phyloP scores from a whole-genome alignment of 176 grass and related monocot genomes.

The Elaeis guineensis region DNA sequence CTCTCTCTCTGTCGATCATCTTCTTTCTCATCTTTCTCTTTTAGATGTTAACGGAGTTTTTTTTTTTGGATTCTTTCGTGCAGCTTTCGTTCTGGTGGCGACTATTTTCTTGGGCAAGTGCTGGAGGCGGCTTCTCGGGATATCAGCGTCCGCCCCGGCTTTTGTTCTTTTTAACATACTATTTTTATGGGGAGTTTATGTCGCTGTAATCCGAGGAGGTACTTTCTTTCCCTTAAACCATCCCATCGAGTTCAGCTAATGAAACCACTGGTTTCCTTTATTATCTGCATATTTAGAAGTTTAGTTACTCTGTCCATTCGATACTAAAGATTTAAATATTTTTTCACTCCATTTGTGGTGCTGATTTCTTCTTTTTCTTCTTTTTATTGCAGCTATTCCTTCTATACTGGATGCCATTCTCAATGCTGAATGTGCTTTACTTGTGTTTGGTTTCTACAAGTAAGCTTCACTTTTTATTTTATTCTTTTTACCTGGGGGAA shows the following conservation, averaged over 20 bases:
- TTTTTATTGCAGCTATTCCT: slow-evolving; percentile 58
- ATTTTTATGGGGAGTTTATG: slow-evolving; percentile 75
- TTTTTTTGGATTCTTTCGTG: slow-evolving; percentile 5
- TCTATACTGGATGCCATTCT: slow-evolving; percentile 78
- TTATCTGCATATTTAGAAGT: too few species aligned
- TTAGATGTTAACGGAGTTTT: background rate
- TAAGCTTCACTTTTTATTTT: slow-evolving; percentile 20
- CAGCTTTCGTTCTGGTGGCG: slow-evolving; percentile 62
- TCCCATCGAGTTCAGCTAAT: too few species aligned
- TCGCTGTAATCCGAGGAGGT: slow-evolving; percentile 66
- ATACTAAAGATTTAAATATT: too few species aligned
- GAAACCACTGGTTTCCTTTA: too few species aligned
- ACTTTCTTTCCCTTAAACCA: too few species aligned
- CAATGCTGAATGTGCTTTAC: slow-evolving; percentile 80
- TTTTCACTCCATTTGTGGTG: too few species aligned
- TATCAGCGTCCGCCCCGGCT: slow-evolving; percentile 53
- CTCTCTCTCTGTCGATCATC: too few species aligned
- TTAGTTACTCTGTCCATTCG: too few species aligned
- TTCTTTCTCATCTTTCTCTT: too few species aligned
- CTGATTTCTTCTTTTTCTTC: slow-evolving; percentile 12
- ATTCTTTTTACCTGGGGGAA: slow-evolving; percentile 6
- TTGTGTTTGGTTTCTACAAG: slow-evolving; percentile 94
- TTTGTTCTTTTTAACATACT: slow-evolving; percentile 97
- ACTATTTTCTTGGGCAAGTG: slow-evolving; percentile 59
- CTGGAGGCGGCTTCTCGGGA: slow-evolving; percentile 64